Evolutionary conservation across 1,284 basidiomycete genomes (phyloP).

Genomic region (Cystobasidiaceae sp.): DNA sequence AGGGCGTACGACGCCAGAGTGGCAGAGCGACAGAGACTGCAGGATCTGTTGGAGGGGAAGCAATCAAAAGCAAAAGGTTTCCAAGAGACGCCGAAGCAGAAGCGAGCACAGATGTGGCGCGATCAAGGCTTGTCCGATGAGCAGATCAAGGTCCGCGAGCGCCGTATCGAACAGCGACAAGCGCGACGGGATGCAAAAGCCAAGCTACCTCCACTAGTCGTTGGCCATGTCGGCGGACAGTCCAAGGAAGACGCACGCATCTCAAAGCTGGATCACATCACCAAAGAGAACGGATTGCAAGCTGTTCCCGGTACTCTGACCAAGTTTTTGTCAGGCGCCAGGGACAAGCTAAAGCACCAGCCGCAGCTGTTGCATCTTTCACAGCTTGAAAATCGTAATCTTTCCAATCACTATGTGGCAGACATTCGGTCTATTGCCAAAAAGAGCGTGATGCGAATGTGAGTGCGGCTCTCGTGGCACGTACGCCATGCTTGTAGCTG

Average conservation of each 20-base stretch:
- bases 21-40: not conserved
- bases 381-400: not conserved
- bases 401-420: constrained; percentile 20
- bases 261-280: not conserved
- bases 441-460: constrained; percentile 25
- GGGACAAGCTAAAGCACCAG: too few relatives aligned
- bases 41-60: too few relatives aligned
- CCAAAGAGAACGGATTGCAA: not conserved
- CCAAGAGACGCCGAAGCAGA: too few relatives aligned
- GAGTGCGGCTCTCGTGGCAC: not conserved
- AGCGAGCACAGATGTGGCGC: too few relatives aligned
- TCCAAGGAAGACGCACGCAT: too few relatives aligned
- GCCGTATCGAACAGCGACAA: not conserved
- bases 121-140: not conserved
- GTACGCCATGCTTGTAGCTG: not conserved
- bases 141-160: not conserved
- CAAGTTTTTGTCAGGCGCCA: too few relatives aligned
- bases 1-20: not conserved
- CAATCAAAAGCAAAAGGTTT: too few relatives aligned
- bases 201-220: not conserved
- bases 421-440: constrained; percentile 17
- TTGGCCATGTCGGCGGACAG: not conserved
- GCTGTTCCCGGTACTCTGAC: not conserved
- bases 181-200: not conserved
- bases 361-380: not conserved